These are phyloP conservation scores for Saccharomyces hybrid DNA, from an alignment of 1,139 yeast species.

Conservation along the genomic window DNA sequence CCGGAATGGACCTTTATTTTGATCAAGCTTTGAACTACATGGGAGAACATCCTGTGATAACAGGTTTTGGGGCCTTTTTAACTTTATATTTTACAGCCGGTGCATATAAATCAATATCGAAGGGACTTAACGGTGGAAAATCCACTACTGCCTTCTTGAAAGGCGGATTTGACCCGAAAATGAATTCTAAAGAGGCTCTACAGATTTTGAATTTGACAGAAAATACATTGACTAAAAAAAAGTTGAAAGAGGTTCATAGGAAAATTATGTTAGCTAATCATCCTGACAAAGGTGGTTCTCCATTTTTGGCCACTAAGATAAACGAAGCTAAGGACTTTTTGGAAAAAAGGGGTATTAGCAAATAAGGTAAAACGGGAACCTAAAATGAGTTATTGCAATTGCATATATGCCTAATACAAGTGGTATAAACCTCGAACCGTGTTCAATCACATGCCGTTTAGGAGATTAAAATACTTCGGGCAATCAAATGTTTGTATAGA, in stretches of 20 bases:
- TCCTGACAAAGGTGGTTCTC: conserved; percentile 97
- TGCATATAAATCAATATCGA: conserved; percentile 46
- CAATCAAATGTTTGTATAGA: conserved; percentile 6
- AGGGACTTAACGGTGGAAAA: conserved; percentile 57
- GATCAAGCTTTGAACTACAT: conserved; percentile 56
- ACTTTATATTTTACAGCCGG: conserved; percentile 63
- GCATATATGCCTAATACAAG: not conserved
- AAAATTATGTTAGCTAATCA: conserved; percentile 89
- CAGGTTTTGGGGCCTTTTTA: conserved; percentile 64
- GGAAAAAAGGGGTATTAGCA: conserved; percentile 50
- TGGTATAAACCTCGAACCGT: not conserved
- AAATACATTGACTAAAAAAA: conserved; percentile 62
- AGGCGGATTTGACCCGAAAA: conserved; percentile 86
- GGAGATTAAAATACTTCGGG: conserved; percentile 2
- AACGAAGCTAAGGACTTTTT: conserved; percentile 94
- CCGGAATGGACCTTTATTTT: conserved; percentile 53
- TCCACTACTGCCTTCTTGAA: conserved; percentile 38
- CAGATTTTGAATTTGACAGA: conserved; percentile 82
- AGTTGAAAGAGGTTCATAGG: conserved; percentile 87
- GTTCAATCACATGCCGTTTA: not conserved
- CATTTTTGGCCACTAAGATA: conserved; percentile 89
- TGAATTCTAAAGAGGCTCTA: conserved; percentile 86
- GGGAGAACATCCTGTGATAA: conserved; percentile 69
- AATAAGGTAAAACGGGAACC: conserved; percentile 6
- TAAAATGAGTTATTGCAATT: not conserved